Evolutionary conservation across 176 grass and related monocot genomes (phyloP), one percentile per base, ranked within the genome.

Genomic region (bread wheat (Triticum aestivum)): DNA sequence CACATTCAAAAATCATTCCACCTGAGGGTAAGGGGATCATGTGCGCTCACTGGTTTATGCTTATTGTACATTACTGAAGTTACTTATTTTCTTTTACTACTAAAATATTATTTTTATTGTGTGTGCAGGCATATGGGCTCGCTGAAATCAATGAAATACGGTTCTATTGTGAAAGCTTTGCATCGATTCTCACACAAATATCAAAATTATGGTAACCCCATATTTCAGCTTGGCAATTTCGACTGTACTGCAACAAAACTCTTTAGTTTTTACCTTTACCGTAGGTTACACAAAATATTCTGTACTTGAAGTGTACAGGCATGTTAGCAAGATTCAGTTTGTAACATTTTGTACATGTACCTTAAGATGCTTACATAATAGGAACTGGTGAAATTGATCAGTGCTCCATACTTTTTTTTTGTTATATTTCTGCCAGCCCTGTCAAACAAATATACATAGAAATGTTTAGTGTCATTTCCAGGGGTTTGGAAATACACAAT

Each of bases 101-200:
- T 79, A 13, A 8, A 42, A 79, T 12, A 37, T 79, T n/a, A 41
- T 51, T 61, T 83, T 33, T 41, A 12, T 85, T 74, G 35, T 72
- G 12, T 75, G 35, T 62, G 33, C 69, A 94, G 95, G 65, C 77
- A 97, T 86, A 93, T 94, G 91, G 92, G 89, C 11, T 68, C 85
- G 12, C 84, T 94, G 39, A 82, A 77, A 56, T 87, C 67, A 23
- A 82, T 92, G 73, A 94, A 89, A 72, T 89, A 89, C 56, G 80
- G 90, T 91, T 75, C 88, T 73, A n/a, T 88, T 63, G 41, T 90
- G 66, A 97, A 90, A 84, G 92, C 61, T 64, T 73, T 97, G 9
- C 86, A 91, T 77, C 78, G 84, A 45, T 94, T 97, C 65, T 91
- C 87, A 81, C 79, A 90, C 65, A 94, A 94, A 86, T 73, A 93